Evolutionary conservation across 768 basidiomycete species (phyloP).

Genomic region (Mycena crocata): DNA sequence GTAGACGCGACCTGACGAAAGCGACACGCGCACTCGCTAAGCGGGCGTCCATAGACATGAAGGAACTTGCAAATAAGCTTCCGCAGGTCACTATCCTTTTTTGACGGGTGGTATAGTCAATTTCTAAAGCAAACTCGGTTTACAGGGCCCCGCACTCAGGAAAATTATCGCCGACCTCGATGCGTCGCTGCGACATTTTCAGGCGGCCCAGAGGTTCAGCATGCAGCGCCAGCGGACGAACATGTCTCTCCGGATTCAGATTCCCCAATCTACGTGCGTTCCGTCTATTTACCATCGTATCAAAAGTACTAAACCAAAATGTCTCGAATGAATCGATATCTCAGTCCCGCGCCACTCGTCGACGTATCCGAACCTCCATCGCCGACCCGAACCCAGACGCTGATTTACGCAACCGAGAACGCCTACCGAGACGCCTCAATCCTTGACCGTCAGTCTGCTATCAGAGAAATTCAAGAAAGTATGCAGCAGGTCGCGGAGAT

Average conservation of each 20-base stretch:
- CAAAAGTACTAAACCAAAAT: no score
- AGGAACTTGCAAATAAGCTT: neutral
- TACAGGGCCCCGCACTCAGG: neutral
- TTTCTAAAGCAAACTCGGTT: neutral
- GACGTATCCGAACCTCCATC: neutral
- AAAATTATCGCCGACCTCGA: slow-evolving; percentile 11
- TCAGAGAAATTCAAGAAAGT: neutral
- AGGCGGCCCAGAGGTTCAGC: slow-evolving; percentile 9
- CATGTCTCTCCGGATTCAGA: no score
- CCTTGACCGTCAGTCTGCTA: neutral
- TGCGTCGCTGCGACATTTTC: neutral
- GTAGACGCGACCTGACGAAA: slow-evolving; percentile 9
- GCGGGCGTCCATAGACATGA: neutral
- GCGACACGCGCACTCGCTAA: slow-evolving; percentile 4
- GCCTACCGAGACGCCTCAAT: slow-evolving; percentile 10
- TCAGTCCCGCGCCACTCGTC: neutral
- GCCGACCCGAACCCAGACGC: neutral
- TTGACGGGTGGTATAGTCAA: neutral
- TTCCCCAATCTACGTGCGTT: no score
- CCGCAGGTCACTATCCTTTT: neutral
- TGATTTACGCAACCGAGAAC: slow-evolving; percentile 5
- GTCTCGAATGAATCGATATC: no score
- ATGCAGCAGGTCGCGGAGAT: neutral
- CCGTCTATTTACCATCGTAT: no score
- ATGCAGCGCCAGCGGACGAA: neutral